Conservation (phyloP, 2,329 filamentous ascomycete species). For the Fusarium sp. region DNA sequence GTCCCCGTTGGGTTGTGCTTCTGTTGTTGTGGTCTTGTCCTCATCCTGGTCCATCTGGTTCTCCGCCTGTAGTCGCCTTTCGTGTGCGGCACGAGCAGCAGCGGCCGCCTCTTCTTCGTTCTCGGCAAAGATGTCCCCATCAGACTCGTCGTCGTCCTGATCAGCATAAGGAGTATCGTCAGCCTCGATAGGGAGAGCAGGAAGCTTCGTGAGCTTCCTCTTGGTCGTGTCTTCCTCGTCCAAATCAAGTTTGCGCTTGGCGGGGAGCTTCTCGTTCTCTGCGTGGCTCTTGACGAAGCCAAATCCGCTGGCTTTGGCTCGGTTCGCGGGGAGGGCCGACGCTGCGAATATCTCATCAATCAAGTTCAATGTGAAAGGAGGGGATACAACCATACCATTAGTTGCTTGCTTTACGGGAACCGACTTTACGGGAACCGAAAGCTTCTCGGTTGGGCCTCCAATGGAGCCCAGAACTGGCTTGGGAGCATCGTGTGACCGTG, state of each 20-base stretch:
- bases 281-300: constrained; percentile 78
- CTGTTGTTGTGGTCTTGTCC: constrained; percentile 41
- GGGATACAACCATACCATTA: constrained; percentile 50
- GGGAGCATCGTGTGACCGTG: constrained; percentile 65
- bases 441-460: constrained; percentile 53
- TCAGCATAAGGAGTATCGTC: constrained; percentile 71
- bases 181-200: constrained; percentile 76
- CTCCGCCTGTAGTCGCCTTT: constrained; percentile 75
- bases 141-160: constrained; percentile 77
- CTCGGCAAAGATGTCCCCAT: constrained; percentile 80
- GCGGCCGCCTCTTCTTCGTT: constrained; percentile 91
- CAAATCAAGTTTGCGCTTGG: constrained; percentile 83
- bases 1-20: constrained; percentile 47
- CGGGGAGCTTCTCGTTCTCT: constrained; percentile 74
- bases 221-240: constrained; percentile 89
- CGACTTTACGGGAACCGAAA: constrained; percentile 47
- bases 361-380: background rate
- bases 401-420: constrained; percentile 49
- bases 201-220: constrained; percentile 91
- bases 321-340: constrained; percentile 73
- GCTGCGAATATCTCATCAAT: constrained; percentile 50
- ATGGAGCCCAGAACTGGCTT: constrained; percentile 62
- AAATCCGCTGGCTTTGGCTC: constrained; percentile 84
- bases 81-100: constrained; percentile 85
- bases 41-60: constrained; percentile 59